A percentile compares a stretch with the other conserved stretches of the same genome.
These are phyloP conservation scores for Viola odorata DNA, from an alignment of 345 rosid genomes.

Conservation along the genomic window DNA sequence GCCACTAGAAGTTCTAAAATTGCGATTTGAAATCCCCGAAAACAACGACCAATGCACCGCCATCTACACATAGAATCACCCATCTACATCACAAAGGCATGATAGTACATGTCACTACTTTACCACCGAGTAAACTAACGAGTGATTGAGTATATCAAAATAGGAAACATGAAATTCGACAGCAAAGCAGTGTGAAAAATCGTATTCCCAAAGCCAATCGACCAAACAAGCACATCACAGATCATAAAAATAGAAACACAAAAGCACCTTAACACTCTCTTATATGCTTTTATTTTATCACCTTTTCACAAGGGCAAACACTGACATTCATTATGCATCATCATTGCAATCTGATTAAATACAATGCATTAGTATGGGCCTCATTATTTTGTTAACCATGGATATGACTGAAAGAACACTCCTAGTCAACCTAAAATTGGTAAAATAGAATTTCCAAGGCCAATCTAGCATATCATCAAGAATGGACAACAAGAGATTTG, in stretches of 20 bases:
- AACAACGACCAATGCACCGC: conserved; percentile 19
- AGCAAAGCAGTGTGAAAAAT: conserved; percentile 2
- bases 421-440: conserved; percentile 9
- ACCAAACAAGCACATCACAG: conserved; percentile 4
- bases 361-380: conserved; percentile 45
- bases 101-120: conserved; percentile 11
- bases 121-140: background rate
- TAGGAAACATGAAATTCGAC: conserved; percentile 3
- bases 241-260: conserved; percentile 10
- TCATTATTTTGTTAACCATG: conserved; percentile 16
- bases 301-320: conserved; percentile 55
- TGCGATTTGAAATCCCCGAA: conserved; percentile 17
- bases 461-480: background rate
- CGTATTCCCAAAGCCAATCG: conserved; percentile 5
- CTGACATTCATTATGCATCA: conserved; percentile 84
- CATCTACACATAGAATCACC: conserved; percentile 40
- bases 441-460: background rate
- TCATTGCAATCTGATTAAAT: conserved; percentile 94
- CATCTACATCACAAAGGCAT: conserved; percentile 47
- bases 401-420: conserved; percentile 15
- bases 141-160: background rate
- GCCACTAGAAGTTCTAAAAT: conserved; percentile 13
- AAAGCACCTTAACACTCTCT: conserved; percentile 26
- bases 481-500: background rate
- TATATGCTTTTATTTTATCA: conserved; percentile 37